Evolutionary conservation across 78 protist genomes (phyloP), one percentile per base, ranked within the genome.

Genomic region (Dictyostelium capitatum): DNA sequence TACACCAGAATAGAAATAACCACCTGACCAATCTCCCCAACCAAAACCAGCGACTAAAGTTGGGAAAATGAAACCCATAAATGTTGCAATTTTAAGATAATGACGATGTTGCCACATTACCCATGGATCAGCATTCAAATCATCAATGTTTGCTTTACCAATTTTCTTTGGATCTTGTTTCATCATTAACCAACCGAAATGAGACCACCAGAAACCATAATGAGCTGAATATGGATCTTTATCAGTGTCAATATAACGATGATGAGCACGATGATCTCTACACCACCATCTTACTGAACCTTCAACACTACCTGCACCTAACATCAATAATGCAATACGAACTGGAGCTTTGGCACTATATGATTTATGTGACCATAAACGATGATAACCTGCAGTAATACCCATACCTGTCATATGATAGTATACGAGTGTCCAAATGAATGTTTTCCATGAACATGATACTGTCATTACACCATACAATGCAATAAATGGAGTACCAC

Each of bases 191-290:
- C 98, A 97, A 23, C 98, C 97, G 23, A 90, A 25, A 82, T 97
- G 98, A 2, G 97, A 87, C 79, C 83, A 95, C 72, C 77, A 84
- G 97, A 97, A 94, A 10, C 97, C 97, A n/a, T 80, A 56, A 65
- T 32, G 84, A n/a, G 89, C 96, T 4, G 51, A 19, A 90, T 97
- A 97, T 56, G 98, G 98, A 59, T 97, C 98, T 64, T 93, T 83
- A 69, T 74, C 89, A 20, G 97, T 97, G 92, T 97, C 98, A 50
- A 89, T 62, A 90, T 95, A 95, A 32, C 96, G 89, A 96, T 97
- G 98, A 82, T 97, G 98, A 19, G 95, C 97, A 54, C 98, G 96
- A 89, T 97, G 98, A 73, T 94, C 95, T 28, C 97, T 70, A 11
- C 84, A 74, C 98, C 98, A 97, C 97, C 96, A 96, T 50, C 83